Conservation (phyloP, 495 filamentous ascomycete species). For the Podospora conica region DNA sequence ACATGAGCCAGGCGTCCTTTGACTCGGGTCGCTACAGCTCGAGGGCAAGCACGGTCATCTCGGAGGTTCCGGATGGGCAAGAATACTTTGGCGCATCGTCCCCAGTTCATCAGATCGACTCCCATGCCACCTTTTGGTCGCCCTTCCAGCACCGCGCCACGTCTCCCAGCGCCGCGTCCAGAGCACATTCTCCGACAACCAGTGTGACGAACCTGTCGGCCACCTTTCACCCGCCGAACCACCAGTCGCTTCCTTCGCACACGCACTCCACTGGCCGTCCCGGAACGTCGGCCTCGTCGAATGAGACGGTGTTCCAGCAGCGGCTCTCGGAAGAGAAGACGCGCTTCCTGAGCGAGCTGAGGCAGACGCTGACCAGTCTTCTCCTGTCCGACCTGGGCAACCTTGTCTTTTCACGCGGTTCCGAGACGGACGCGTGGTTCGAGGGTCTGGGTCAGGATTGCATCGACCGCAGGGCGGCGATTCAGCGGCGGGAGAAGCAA, state of each 20-base stretch:
- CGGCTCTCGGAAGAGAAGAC: conserved; percentile 47
- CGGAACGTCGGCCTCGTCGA: conserved; percentile 51
- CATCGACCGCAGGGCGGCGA: conserved; percentile 67
- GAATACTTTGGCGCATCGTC: conserved; percentile 63
- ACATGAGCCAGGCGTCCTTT: conserved; percentile 59
- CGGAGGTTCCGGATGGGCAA: conserved; percentile 61
- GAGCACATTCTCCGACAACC: conserved; percentile 50
- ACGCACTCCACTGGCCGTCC: conserved; percentile 41
- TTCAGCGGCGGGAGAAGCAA: conserved; percentile 41
- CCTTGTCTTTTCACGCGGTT: conserved; percentile 74
- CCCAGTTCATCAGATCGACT: conserved; percentile 68
- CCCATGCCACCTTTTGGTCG: conserved; percentile 82
- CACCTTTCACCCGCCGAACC: conserved; percentile 37
- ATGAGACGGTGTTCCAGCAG: conserved; percentile 53
- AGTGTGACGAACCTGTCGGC: conserved; percentile 46
- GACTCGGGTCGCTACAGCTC: conserved; percentile 60
- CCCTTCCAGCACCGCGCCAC: conserved; percentile 63
- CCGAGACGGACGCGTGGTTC: conserved; percentile 93
- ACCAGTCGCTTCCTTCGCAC: conserved; percentile 36
- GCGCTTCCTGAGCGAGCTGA: conserved; percentile 68
- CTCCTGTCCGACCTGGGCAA: conserved; percentile 86
- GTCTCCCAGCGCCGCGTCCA: conserved; percentile 52
- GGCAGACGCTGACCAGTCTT: conserved; percentile 74
- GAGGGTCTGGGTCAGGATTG: conserved; percentile 68
- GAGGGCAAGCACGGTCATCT: conserved; percentile 47